Base-by-base conservation (phyloP, 495 filamentous ascomycete genomes). In the Penicillium cataractarum region DNA sequence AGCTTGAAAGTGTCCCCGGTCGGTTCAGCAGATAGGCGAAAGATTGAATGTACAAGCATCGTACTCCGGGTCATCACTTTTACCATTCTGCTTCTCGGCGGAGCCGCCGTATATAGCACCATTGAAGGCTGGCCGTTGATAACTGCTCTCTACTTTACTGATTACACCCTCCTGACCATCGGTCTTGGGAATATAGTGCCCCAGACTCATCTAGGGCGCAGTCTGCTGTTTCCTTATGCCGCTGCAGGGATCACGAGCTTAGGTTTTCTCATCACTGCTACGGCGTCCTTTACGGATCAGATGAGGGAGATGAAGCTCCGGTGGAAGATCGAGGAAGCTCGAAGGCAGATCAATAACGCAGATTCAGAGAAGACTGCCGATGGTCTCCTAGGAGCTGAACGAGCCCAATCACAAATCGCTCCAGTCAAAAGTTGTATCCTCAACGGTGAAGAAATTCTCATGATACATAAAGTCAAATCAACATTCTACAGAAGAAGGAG, bases 111-210 rank as follows among this genome's bases (percentile, higher is more conserved):
- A 2, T 96, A 87, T 68, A 82, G 82, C 15, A 79, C 80, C 10
- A 76, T 93, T 50, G 92, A 96, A 75, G 82, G 79, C 13, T 96
- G 92, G 92, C 66, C 75, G 31, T 95, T 86, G 66, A 81, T 92
- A 0, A 89, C 94, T 71, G 81, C 87, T 5, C 78, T 96, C 0
- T 96, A 92, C 66, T 96, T 90, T 86, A 87, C 90, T 0, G 86
- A 93, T 63, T 89, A 89, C 58, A 96, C 92, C 0, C 78, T 93
- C 7, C 85, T 96, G 50, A 95, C 92, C 1, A 82, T 96, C n/a
- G 92, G 92, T 5, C 82, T 94, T 39, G 90, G 89, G 19, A 87
- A 92, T 54, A 81, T 84, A 44, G 69, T 84, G 6, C 86, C 89
- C 0, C 66, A 68, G 22, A 90, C 84, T 6, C 81, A 85, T 63